Base-by-base conservation (phyloP, 352 stramenopile species). In the Nothophytophthora sp. region DNA sequence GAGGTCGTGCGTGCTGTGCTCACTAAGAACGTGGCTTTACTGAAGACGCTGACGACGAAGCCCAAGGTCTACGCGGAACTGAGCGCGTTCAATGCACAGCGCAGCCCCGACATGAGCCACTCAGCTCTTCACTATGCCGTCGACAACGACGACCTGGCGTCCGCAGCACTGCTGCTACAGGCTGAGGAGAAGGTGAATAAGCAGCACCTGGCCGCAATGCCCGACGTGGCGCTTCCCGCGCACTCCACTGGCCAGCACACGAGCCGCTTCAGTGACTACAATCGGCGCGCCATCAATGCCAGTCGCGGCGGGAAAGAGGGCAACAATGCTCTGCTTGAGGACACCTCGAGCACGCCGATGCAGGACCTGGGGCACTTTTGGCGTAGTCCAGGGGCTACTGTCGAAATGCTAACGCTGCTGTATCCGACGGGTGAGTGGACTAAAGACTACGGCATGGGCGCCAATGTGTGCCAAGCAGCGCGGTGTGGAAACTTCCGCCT, bases 221-320 rank as follows among this genome's bases (percentile, higher is more conserved):
- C 82, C 0, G 72, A 76, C 12, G 66, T 79, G 27, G 77, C 79
- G 5, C 46, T 92, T 23, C 76, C 76, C n/a, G 78, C 79, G 3
- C 79, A 90, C 39, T 88, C 79, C 8, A 92, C 82, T 0, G 82
- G 82, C 1, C 76, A 80, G 39, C 82, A 92, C 49, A 92, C 82
- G 24, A 92, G 82, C 47, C 49, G 68, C 15, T 92, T 67, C 55
- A 92, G 82, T 49, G 82, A 92, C 41, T 92, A 92, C 60, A 90
- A 92, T 51, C 77, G 82, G 0, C 72, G 82, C 13, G 79, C 81
- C 18, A 85, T 92, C 50, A 92, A 92, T 40, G 82, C 82, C 12
- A 92, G 82, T 70, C 82, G 82, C 5, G 79, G 79, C 6, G 82
- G 82, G 2, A 86, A 83, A 38, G 82, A 92, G 60, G 82, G 82